These are phyloP conservation scores for Cotoneaster glaucophyllus DNA, from an alignment of 306 rosid genomes.

Conservation along the genomic window DNA sequence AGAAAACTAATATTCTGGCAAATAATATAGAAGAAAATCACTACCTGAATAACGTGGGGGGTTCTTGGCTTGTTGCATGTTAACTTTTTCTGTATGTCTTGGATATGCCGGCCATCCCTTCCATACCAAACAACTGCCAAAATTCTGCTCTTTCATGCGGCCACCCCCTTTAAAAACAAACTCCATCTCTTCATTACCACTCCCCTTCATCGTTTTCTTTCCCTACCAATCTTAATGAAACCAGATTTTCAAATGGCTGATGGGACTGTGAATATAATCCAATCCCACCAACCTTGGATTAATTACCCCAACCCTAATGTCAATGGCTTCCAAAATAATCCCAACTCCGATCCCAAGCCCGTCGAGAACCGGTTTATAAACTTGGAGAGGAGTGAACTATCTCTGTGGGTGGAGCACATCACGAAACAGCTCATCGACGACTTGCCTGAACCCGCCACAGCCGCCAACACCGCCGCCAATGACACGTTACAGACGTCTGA, in stretches of 20 bases:
- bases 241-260: slow-evolving; percentile 49
- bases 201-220: background rate
- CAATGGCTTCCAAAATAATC: slow-evolving; percentile 15
- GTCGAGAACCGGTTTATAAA: slow-evolving; percentile 28
- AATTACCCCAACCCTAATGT: slow-evolving; percentile 19
- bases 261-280: slow-evolving; percentile 38
- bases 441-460: slow-evolving; percentile 29
- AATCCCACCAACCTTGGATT: slow-evolving; percentile 49
- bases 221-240: slow-evolving; percentile 30
- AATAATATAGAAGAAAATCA: slow-evolving; percentile 26
- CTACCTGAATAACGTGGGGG: slow-evolving; percentile 45
- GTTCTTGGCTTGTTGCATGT: slow-evolving; percentile 34
- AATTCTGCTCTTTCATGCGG: background rate
- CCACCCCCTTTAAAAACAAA: slow-evolving; percentile 39
- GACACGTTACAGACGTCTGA: slow-evolving; percentile 21
- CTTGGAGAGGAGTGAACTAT: slow-evolving; percentile 42
- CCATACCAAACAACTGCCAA: slow-evolving; percentile 1
- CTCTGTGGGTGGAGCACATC: slow-evolving; percentile 64
- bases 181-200: slow-evolving; percentile 1
- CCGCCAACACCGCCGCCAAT: background rate
- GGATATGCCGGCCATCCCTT: slow-evolving; percentile 67
- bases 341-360: slow-evolving; percentile 29
- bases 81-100: slow-evolving; percentile 42
- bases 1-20: too few relatives aligned
- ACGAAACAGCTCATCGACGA: slow-evolving; percentile 64